Base-by-base conservation (phyloP, 2,329 filamentous ascomycete genomes). In the Elsinoe batatas region DNA sequence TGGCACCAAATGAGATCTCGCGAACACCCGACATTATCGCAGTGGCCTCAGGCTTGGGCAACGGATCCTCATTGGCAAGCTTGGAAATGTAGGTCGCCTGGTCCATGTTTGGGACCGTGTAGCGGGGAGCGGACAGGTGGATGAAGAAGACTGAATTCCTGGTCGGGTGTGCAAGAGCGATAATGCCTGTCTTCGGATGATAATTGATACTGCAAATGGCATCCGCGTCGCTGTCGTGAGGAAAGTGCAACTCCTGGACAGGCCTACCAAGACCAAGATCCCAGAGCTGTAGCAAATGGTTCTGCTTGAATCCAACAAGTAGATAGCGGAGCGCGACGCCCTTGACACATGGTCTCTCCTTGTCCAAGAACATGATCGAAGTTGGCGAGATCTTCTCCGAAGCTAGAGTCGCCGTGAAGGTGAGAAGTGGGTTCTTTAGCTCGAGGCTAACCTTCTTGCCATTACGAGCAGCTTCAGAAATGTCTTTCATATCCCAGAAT, bases 131-230 rank as follows among this genome's bases (percentile, higher is more conserved):
- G 53, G 91, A 97, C 36, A 98, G 76, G 65, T 97, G 91, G 51
- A 96, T 83, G 73, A 98, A 95, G 75, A 96, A 98, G 70, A 98
- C 84, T 6, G 91, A 96, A 74, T 98, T 98, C 61, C 93, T 84
- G 1, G 91, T 97, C 10, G 94, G 93, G 66, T 98, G 93, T 35
- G 91, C 94, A 58, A 98, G 87, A 59, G 94, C 83, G 67, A 98
- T 87, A 74, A 97, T 95, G 57, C 91, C 91, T 30, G 91, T 93
- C 60, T 83, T 80, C 5, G 93, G 86, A 69, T 98, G 91, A 69
- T 97, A 98, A 67, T 87, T 85, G 67, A 98, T 87, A 68, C 91
- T 97, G 77, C 93, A 98, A 59, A 97, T 91, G n/a, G 90, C 90
- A 71, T 96, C 91, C 2, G 89, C 94, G 69, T 97, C 91, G 67